These are phyloP conservation scores for Rubia tinctorum DNA, from an alignment of 305 asterid species.

Conservation along the genomic window DNA sequence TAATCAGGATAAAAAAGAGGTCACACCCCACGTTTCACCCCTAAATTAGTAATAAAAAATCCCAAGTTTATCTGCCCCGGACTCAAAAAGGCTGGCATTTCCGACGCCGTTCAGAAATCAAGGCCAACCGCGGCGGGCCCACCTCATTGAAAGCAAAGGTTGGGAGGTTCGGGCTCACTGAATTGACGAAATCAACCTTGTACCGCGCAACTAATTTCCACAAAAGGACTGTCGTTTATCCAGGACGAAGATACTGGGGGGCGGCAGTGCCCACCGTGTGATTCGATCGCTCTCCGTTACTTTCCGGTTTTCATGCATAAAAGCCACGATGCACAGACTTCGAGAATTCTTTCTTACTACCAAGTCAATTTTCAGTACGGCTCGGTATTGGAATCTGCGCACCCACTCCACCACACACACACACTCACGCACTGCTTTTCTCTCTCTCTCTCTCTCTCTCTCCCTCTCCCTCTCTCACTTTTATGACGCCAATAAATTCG, in stretches of 20 bases:
- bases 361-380: constrained; percentile 20
- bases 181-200: constrained; percentile 6
- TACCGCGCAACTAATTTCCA: background rate
- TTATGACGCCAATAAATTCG: background rate
- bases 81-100: background rate
- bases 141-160: too few species aligned
- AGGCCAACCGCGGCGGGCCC: too few species aligned
- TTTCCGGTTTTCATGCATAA: constrained; percentile 49
- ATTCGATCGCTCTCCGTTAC: constrained; percentile 21
- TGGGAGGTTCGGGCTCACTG: too few species aligned
- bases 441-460: too few species aligned
- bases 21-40: too few species aligned
- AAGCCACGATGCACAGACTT: constrained; percentile 38
- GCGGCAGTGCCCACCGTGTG: background rate
- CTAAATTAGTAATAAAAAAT: too few species aligned
- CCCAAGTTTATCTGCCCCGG: background rate
- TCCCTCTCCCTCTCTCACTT: background rate
- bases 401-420: constrained; percentile 16
- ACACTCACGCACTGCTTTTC: too few species aligned
- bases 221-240: background rate
- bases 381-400: constrained; percentile 8
- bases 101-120: background rate
- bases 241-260: constrained; percentile 28
- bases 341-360: constrained; percentile 26
- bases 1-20: too few species aligned